phyloP scores from a whole-genome alignment of 1,284 basidiomycete genomes.

The Naganishia sp. region DNA sequence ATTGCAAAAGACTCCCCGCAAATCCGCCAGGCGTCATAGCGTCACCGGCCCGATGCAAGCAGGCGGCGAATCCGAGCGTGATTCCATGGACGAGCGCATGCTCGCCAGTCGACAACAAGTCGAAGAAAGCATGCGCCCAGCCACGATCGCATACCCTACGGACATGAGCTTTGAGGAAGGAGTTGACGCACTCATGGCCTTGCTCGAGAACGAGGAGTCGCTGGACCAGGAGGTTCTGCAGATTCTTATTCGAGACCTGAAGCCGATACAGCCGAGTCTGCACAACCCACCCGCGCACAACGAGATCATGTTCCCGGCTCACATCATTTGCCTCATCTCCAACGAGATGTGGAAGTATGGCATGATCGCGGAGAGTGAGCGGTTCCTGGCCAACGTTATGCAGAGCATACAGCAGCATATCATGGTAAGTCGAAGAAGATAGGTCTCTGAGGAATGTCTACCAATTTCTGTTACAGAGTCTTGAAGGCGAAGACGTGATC shows the following conservation, averaged over 20 bases:
- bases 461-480: conserved; percentile 54
- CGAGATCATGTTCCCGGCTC: conserved; percentile 99
- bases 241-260: conserved; percentile 85
- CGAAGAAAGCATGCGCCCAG: conserved; percentile 75
- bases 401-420: conserved; percentile 96
- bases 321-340: conserved; percentile 93
- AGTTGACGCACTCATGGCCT: conserved; percentile 89
- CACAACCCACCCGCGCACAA: conserved; percentile 91
- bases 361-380: conserved; percentile 92
- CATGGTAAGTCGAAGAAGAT: conserved; percentile 70
- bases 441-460: conserved; percentile 31
- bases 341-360: conserved; percentile 99
- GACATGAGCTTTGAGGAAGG: conserved; percentile 82
- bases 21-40: conserved; percentile 67
- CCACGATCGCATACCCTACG: conserved; percentile 84
- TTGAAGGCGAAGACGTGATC: conserved; percentile 91
- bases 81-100: conserved; percentile 77
- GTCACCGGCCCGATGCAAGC: conserved; percentile 76
- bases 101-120: conserved; percentile 70
- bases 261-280: conserved; percentile 87
- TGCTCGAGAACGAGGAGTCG: conserved; percentile 87
- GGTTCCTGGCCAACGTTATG: conserved; percentile 99
- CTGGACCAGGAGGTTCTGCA: conserved; percentile 93
- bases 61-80: conserved; percentile 62
- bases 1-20: conserved; percentile 45